Evolutionary conservation across 2,329 filamentous ascomycete genomes (phyloP).

Genomic region (Helminthosporium solani): DNA sequence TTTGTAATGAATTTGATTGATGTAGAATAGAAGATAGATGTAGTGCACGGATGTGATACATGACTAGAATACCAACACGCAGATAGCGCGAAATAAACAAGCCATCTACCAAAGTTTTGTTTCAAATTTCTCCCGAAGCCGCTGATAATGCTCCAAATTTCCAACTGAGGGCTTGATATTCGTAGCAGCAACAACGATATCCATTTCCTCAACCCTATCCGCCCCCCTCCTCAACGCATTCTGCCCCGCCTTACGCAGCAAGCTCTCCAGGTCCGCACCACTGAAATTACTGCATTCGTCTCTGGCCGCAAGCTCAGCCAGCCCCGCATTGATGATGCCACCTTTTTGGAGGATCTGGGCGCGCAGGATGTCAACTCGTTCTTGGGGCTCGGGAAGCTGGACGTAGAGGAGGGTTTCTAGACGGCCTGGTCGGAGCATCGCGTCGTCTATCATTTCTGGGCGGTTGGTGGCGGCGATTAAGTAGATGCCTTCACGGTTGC

Average conservation of each 20-base stretch:
- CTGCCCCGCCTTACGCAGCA: conserved; percentile 61
- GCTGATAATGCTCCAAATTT: conserved; percentile 59
- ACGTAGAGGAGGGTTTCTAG: conserved; percentile 88
- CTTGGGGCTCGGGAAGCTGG: conserved; percentile 74
- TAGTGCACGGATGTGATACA: too few species aligned
- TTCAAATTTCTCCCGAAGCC: conserved; percentile 52
- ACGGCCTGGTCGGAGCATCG: conserved; percentile 88
- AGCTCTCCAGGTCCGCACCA: conserved; percentile 62
- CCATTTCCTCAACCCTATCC: conserved; percentile 49
- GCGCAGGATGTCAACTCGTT: conserved; percentile 81
- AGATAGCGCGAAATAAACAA: too few species aligned
- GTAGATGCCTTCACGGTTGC: conserved; percentile 79
- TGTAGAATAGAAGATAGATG: too few species aligned
- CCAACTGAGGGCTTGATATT: conserved; percentile 55
- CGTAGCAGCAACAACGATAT: conserved; percentile 47
- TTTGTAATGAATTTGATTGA: too few species aligned
- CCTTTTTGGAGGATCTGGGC: conserved; percentile 57
- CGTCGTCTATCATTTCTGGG: conserved; percentile 93
- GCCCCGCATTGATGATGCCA: conserved; percentile 54
- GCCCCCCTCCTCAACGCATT: conserved; percentile 52
- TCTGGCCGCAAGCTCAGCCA: conserved; percentile 64
- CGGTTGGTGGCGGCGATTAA: conserved; percentile 94
- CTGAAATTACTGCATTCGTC: conserved; percentile 75
- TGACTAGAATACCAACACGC: too few species aligned
- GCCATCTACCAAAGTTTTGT: conserved; percentile 20